Evolutionary conservation across 2,329 filamentous ascomycete genomes (phyloP).

Genomic region (Microcera coccophila): DNA sequence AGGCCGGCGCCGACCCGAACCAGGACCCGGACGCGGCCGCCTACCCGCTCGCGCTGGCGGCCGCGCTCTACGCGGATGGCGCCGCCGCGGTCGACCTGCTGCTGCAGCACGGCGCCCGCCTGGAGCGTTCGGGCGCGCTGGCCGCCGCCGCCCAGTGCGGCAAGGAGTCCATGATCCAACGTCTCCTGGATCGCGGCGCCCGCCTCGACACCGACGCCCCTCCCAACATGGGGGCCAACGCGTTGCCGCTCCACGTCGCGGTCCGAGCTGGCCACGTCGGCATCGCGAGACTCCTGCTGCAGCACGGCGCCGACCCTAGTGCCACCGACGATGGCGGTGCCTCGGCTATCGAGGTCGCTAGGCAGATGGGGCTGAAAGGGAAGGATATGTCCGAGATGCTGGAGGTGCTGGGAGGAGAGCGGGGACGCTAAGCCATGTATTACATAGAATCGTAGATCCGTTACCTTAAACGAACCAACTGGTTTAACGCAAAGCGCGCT

Average conservation of each 20-base stretch:
- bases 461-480: too few species aligned
- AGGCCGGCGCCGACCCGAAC: slow-evolving; percentile 13
- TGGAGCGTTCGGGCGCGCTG: neutral
- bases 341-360: neutral
- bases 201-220: neutral
- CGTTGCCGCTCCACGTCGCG: neutral
- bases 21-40: slow-evolving; percentile 1
- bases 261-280: neutral
- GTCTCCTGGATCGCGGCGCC: neutral
- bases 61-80: neutral
- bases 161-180: neutral
- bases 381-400: neutral
- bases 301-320: neutral
- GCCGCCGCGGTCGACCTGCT: neutral
- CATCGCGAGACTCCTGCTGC: neutral
- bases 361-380: neutral
- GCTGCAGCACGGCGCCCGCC: neutral
- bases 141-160: too few species aligned
- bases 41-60: neutral
- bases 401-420: too few species aligned
- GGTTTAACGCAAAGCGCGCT: too few species aligned
- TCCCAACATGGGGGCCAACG: neutral
- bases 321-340: neutral
- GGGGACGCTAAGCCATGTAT: too few species aligned
- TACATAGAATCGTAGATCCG: too few species aligned